Evolutionary conservation across 495 filamentous ascomycete species (phyloP).

Genomic region (Saxophila tyrrhenica): DNA sequence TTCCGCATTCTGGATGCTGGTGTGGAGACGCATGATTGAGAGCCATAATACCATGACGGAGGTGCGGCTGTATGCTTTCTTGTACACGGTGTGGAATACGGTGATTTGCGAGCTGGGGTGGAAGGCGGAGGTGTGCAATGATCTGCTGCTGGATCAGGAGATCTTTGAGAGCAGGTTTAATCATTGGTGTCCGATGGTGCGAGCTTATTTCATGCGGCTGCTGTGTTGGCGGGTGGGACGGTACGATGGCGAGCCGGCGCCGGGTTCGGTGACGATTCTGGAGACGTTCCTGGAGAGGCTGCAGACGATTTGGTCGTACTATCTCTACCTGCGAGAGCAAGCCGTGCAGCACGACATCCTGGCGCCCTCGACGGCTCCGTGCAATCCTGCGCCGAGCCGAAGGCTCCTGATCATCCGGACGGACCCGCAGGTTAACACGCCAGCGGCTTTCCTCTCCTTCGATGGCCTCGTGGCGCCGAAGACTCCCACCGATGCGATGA

Average conservation of each 20-base stretch:
- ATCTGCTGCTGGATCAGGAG: slow-evolving; percentile 68
- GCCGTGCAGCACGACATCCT: slow-evolving; percentile 44
- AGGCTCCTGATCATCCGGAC: slow-evolving; percentile 85
- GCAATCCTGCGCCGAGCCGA: slow-evolving; percentile 79
- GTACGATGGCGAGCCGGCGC: slow-evolving; percentile 51
- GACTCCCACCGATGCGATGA: slow-evolving; percentile 11
- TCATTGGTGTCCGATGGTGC: slow-evolving; percentile 98
- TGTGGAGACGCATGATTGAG: slow-evolving; percentile 69
- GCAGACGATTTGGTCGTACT: slow-evolving; percentile 65
- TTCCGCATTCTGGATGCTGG: slow-evolving; percentile 84
- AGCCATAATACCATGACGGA: slow-evolving; percentile 93
- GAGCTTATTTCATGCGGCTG: slow-evolving; percentile 88
- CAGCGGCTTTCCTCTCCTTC: slow-evolving; percentile 51
- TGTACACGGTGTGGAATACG: slow-evolving; percentile 71
- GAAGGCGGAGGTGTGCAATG: slow-evolving; percentile 61
- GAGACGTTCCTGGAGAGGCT: slow-evolving; percentile 57
- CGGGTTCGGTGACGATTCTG: slow-evolving; percentile 47
- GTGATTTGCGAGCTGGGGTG: slow-evolving; percentile 54
- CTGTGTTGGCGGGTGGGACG: slow-evolving; percentile 86
- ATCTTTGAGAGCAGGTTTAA: slow-evolving; percentile 79
- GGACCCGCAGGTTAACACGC: slow-evolving; percentile 45
- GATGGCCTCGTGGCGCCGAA: slow-evolving; percentile 46
- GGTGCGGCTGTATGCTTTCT: slow-evolving; percentile 73
- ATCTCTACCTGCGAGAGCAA: slow-evolving; percentile 57
- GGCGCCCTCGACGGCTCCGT: slow-evolving; percentile 66